phyloP scores from a whole-genome alignment of 306 rosid species.

The Cucumis cinereus region DNA sequence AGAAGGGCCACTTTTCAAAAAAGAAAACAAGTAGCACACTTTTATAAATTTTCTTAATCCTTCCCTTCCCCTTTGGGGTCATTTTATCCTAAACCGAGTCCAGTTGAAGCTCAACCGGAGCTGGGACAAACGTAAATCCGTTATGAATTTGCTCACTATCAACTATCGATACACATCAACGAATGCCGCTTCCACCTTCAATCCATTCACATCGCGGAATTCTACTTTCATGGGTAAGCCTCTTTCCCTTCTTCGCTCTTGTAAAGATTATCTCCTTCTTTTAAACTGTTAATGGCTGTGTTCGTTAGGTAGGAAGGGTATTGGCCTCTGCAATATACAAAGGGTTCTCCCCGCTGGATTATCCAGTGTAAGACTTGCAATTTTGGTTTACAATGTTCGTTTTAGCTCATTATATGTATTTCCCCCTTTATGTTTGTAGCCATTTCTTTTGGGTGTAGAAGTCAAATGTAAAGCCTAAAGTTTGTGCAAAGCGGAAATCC shows the following conservation, averaged over 20 bases:
- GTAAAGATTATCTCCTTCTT: not conserved
- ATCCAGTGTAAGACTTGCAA: constrained; percentile 21
- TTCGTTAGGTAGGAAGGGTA: constrained; percentile 25
- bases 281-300: constrained; percentile 6
- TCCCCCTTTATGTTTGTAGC: not conserved
- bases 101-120: not conserved
- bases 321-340: constrained; percentile 10
- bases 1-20: too few species aligned
- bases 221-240: constrained; percentile 22
- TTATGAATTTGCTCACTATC: constrained; percentile 19
- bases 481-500: constrained; percentile 41
- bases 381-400: not conserved
- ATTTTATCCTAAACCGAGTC: not conserved
- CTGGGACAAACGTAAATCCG: not conserved
- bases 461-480: constrained; percentile 21
- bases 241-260: not conserved
- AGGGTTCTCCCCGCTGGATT: constrained; percentile 15
- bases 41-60: not conserved
- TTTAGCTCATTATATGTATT: not conserved
- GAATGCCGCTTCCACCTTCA: not conserved
- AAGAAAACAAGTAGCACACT: too few species aligned
- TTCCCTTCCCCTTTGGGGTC: not conserved
- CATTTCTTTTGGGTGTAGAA: constrained; percentile 19
- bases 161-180: constrained; percentile 7
- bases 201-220: constrained; percentile 11